These are phyloP conservation scores for Penicillium sclerotiorum DNA, from an alignment of 2,329 filamentous ascomycete genomes.

Conservation along the genomic window DNA sequence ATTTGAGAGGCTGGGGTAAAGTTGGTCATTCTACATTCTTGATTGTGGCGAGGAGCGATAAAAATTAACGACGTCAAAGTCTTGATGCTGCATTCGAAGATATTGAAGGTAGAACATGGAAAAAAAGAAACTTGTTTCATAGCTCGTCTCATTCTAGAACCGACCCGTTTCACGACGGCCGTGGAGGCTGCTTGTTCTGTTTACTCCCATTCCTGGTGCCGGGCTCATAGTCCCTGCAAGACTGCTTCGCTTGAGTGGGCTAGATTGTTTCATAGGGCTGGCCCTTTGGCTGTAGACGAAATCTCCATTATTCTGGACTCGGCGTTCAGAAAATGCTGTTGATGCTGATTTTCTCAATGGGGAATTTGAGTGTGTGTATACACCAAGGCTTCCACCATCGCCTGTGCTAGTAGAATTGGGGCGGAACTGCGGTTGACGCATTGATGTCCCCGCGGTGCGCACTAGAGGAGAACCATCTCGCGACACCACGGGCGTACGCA, in stretches of 20 bases:
- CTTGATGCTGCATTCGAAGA: conserved; percentile 3
- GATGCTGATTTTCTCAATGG: conserved; percentile 78
- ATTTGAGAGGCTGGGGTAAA: not conserved
- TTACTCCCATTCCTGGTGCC: conserved; percentile 26
- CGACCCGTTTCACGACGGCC: conserved; percentile 34
- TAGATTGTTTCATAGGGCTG: conserved; percentile 45
- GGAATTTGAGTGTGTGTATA: conserved; percentile 78
- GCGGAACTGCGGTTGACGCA: conserved; percentile 59
- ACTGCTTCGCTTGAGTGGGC: conserved; percentile 48
- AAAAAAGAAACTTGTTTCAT: not conserved
- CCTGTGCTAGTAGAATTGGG: conserved; percentile 47
- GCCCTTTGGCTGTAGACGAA: conserved; percentile 39
- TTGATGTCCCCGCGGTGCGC: conserved; percentile 45
- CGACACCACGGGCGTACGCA: conserved; percentile 49
- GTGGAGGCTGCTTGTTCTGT: conserved; percentile 37
- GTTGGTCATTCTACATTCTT: conserved; percentile 15
- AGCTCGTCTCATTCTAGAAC: conserved; percentile 26
- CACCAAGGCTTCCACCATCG: conserved; percentile 77
- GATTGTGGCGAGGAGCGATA: conserved; percentile 11
- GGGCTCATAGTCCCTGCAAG: conserved; percentile 40
- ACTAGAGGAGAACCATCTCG: conserved; percentile 51
- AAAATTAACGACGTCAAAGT: conserved; percentile 2
- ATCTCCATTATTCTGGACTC: conserved; percentile 43
- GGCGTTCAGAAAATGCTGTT: conserved; percentile 52
- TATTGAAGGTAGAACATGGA: conserved; percentile 4